Evolutionary conservation across 2,329 filamentous ascomycete genomes (phyloP).

Genomic region (Knoxdaviesia capensis): DNA sequence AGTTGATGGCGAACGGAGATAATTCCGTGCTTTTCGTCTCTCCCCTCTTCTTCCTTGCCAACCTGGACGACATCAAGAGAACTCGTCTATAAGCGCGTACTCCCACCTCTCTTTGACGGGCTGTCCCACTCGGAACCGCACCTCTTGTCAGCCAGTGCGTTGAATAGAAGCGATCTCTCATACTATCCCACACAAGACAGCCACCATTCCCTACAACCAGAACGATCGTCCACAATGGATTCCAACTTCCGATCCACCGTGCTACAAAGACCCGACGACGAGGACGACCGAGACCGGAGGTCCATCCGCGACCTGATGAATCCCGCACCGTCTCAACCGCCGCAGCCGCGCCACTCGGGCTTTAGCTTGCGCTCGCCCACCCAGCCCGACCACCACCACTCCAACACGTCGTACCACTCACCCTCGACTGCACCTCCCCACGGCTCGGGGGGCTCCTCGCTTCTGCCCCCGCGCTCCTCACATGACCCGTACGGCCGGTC

Average conservation of each 20-base stretch:
- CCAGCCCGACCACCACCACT: slow-evolving; percentile 18
- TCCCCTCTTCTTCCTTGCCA: too few species aligned
- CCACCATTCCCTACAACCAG: too few species aligned
- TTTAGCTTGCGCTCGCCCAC: slow-evolving; percentile 30
- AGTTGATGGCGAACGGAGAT: too few species aligned
- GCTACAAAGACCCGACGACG: slow-evolving; percentile 23
- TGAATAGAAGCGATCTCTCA: too few species aligned
- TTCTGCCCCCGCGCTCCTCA: background rate
- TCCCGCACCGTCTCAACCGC: slow-evolving; percentile 10
- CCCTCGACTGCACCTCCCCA: slow-evolving; percentile 1
- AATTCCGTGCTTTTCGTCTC: too few species aligned
- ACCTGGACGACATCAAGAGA: too few species aligned
- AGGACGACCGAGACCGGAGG: slow-evolving; percentile 14
- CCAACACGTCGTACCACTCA: slow-evolving; percentile 9
- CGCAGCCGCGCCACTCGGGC: slow-evolving; percentile 18
- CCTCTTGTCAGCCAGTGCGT: background rate
- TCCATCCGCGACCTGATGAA: slow-evolving; percentile 27
- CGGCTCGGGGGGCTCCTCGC: background rate
- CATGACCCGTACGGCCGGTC: slow-evolving; percentile 5
- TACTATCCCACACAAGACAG: too few species aligned
- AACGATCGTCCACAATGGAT: slow-evolving; percentile 16
- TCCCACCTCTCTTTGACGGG: background rate
- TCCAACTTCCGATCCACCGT: slow-evolving; percentile 28
- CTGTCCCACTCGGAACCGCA: background rate
- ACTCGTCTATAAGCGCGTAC: too few species aligned